Conservation (phyloP, 768 basidiomycete species). For the Psilocybe cubensis region DNA sequence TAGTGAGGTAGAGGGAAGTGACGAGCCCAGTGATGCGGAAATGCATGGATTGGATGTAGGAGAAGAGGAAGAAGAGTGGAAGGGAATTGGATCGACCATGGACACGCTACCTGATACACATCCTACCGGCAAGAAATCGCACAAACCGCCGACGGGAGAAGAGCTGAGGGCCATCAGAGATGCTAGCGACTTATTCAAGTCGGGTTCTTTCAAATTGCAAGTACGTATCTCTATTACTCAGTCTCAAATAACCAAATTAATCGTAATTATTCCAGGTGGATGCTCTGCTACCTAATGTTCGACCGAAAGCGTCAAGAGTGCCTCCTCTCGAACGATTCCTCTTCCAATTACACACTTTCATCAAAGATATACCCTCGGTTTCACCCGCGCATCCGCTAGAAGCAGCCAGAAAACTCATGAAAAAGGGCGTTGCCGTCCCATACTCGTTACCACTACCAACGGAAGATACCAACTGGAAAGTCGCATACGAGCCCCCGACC, state of each 20-base stretch:
- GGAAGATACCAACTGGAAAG: slow-evolving; percentile 87
- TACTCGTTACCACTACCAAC: slow-evolving; percentile 72
- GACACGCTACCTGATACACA: slow-evolving; percentile 10
- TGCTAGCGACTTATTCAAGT: slow-evolving; percentile 73
- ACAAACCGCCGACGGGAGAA: slow-evolving; percentile 66
- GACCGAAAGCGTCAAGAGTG: slow-evolving; percentile 61
- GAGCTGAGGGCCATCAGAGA: slow-evolving; percentile 77
- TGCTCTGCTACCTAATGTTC: slow-evolving; percentile 75
- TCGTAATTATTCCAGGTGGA: slow-evolving; percentile 60
- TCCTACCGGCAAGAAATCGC: slow-evolving; percentile 30
- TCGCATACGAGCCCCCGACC: slow-evolving; percentile 76
- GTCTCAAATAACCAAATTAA: neutral
- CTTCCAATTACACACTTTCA: slow-evolving; percentile 64
- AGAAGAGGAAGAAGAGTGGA: slow-evolving; percentile 31
- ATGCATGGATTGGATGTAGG: slow-evolving; percentile 18
- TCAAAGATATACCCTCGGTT: slow-evolving; percentile 62
- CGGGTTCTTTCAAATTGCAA: slow-evolving; percentile 85
- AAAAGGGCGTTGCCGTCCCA: slow-evolving; percentile 64
- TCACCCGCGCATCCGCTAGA: slow-evolving; percentile 66
- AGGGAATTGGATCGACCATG: slow-evolving; percentile 23
- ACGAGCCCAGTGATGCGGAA: slow-evolving; percentile 8
- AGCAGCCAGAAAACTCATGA: slow-evolving; percentile 58
- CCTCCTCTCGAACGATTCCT: slow-evolving; percentile 72
- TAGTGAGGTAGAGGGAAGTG: neutral
- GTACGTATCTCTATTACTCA: slow-evolving; percentile 35